These are phyloP conservation scores for Isabelozyma heimii DNA, from an alignment of 805 yeast species.

Conservation along the genomic window DNA sequence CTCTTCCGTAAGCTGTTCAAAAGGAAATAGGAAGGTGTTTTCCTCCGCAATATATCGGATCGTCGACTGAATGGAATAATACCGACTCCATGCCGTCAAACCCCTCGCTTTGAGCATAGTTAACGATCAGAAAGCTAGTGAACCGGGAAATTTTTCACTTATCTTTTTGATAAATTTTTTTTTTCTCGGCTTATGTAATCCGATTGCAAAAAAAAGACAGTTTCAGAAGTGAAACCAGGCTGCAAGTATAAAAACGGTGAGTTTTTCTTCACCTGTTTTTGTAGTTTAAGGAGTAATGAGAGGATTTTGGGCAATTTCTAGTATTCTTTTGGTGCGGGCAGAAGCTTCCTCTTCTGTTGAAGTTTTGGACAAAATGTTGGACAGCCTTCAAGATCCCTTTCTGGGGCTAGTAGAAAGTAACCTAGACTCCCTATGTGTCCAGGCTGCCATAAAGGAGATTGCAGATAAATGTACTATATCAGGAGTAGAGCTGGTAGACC, in stretches of 20 bases:
- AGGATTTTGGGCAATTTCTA: background rate
- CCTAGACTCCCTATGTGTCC: conserved; percentile 27
- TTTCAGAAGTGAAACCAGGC: background rate
- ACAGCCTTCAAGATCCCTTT: background rate
- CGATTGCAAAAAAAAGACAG: background rate
- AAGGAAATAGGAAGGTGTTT: conserved; percentile 21
- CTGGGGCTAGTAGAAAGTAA: background rate
- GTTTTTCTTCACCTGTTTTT: no score
- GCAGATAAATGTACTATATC: conserved; percentile 10
- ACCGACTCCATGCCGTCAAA: background rate
- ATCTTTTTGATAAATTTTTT: no score
- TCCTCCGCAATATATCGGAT: conserved; percentile 25
- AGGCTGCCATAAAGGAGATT: conserved; percentile 37
- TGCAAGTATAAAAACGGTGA: no score
- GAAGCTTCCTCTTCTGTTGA: background rate
- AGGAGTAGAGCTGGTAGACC: conserved; percentile 38
- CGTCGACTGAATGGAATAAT: background rate
- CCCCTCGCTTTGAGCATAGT: background rate
- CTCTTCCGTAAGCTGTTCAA: conserved; percentile 23
- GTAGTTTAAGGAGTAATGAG: background rate
- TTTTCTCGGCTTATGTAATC: background rate
- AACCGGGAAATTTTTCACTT: background rate
- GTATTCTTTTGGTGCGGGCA: background rate
- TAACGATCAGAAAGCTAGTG: background rate
- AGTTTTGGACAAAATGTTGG: background rate